Base-by-base conservation (phyloP, 208 protist species). In the Leishmania turanica region DNA sequence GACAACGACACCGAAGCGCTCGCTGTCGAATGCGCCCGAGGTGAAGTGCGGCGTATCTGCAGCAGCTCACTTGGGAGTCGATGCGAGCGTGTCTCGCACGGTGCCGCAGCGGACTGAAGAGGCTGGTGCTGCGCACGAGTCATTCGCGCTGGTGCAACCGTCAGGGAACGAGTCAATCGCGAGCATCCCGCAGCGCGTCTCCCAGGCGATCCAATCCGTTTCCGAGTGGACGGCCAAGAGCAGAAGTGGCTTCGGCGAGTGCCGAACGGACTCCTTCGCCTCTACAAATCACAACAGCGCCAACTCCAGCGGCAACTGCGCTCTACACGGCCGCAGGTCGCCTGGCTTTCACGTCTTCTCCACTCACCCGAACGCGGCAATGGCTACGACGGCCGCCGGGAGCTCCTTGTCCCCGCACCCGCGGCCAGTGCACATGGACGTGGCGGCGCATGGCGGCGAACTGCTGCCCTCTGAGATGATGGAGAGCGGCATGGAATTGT, bases 281-380 rank as follows among this genome's bases (percentile, higher is more conserved):
- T 80, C 77, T 13, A 11, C 27, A 11, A 65, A 65, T 9, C 51
- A 34, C 74, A 58, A 24, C 72, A 76, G 15, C 13, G 31, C 42
- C 15, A 75, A 58, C 19, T 47, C 27, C 13, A 75, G 70, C 34
- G 47, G 72, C 74, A 65, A 40, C 24, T 77, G 49, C 56, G 37
- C 40, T 24, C 6, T 24, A 17, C 31, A 65, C 0, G 40, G 42
- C 49, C 27, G 60, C 62, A 31, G 24, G 1, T 51, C 74, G 1
- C 24, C 56, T n/a, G 71, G 56, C 72, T 82, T 86, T 56, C 82
- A 82, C 51, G 78, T 86, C 65, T 86, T 86, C 73, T 79, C 78
- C 7, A 86, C 78, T 0, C 78, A 80, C 54, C 82, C 82, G 4
- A 75, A 69, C 64, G 77, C 62, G 3, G 64, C 72, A 51, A 40